Base-by-base conservation (phyloP, 75 land plant genomes). In the Picea sitchensis region DNA sequence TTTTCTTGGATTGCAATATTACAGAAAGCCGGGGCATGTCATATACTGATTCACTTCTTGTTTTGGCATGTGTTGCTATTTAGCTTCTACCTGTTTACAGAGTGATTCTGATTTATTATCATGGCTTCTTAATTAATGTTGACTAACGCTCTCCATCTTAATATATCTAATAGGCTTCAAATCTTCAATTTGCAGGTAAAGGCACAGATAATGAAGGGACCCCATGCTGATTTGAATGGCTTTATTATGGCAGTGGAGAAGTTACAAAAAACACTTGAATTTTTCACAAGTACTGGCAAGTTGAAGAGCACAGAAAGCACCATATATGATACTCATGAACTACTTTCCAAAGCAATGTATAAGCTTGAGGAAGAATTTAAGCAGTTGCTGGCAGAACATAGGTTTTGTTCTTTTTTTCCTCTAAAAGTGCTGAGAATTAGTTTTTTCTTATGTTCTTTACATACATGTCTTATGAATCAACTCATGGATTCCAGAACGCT, bases 331-430 rank as follows among this genome's bases (percentile, higher is more conserved):
- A 32, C 30, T 51, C 75, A 41, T 80, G 23, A 36, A 18, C 44
- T 82, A 38, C 82, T 82, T 13, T 67, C 75, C 9, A 79, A 64
- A 44, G 83, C 82, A 30, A 80, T 80, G 44, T 3, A 54, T 14
- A 82, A 82, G 75, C 83, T 82, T 32, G 73, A 69, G 41, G 61
- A 67, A 59, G 83, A 82, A 23, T 78, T 82, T 62, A 79, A 68
- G 44, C 23, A 36, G 23, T 21, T 80, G 17, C 76, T 82, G 26
- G 15, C n/a, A 30, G 47, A 65, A 54, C 78, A 69, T 57, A 80
- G 83, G 83, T 82, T 32, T 80, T 26, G 7, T 47, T 47, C 51
- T 47, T 0, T 47, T 47, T 47, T 47, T 47, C 51, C 51, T 47
- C 51, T 47, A 5, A 47, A 47, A 47, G 7, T 47, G 6, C 51